phyloP scores from a whole-genome alignment of 345 rosid species.

The Trapa bicornis region DNA sequence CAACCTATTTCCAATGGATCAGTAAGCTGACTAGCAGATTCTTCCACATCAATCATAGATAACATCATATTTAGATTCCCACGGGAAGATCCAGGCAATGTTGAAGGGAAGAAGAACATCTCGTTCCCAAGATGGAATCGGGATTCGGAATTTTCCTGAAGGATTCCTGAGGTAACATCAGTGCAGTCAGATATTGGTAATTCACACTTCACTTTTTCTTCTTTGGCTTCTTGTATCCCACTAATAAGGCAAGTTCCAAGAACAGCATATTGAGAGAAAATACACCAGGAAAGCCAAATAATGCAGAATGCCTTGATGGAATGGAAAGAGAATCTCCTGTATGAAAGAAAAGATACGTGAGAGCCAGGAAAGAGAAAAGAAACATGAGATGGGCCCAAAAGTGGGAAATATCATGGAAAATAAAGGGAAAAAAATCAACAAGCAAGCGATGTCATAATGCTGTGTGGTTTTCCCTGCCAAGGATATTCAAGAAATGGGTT shows the following conservation, averaged over 20 bases:
- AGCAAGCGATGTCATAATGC: too few relatives aligned
- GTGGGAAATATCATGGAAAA: too few relatives aligned
- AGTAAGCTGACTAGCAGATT: constrained; percentile 20
- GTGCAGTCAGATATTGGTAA: constrained; percentile 22
- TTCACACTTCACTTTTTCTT: constrained; percentile 26
- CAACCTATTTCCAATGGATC: constrained; percentile 12
- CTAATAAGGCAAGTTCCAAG: constrained; percentile 26
- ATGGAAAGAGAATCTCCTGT: constrained; percentile 19
- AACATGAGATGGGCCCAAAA: too few relatives aligned
- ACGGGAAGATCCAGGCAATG: constrained; percentile 28
- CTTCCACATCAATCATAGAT: constrained; percentile 18
- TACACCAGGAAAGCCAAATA: constrained; percentile 21
- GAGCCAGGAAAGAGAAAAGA: too few relatives aligned
- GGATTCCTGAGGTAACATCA: constrained; percentile 8
- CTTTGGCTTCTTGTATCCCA: constrained; percentile 35
- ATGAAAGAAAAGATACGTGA: too few relatives aligned
- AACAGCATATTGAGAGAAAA: constrained; percentile 29
- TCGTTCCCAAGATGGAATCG: constrained; percentile 17
- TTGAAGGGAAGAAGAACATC: constrained; percentile 58
- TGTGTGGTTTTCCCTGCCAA: too few relatives aligned
- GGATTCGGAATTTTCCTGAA: constrained; percentile 15
- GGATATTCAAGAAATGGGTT: too few relatives aligned
- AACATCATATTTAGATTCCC: constrained; percentile 13
- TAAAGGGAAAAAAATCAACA: too few relatives aligned
- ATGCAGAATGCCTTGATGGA: constrained; percentile 27